Conservation (phyloP, 2,329 filamentous ascomycete species). For the Pseudogymnoascus sp. region DNA sequence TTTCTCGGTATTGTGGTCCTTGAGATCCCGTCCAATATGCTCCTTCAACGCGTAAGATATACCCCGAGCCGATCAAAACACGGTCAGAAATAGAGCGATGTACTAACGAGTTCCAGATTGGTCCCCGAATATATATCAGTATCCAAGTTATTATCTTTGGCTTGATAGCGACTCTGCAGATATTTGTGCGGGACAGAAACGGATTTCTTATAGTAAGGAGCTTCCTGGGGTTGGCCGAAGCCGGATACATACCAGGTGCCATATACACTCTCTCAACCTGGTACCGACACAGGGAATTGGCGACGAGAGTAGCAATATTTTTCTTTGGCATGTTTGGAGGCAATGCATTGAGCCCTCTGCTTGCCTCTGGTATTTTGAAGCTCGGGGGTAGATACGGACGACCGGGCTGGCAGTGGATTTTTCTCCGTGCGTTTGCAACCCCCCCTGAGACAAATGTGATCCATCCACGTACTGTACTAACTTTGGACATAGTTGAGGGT, state of each 20-base stretch:
- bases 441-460: too few relatives aligned
- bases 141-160: conserved; percentile 30
- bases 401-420: conserved; percentile 19
- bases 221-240: conserved; percentile 44
- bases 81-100: not conserved
- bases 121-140: conserved; percentile 26
- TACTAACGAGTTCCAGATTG: conserved; percentile 14
- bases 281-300: conserved; percentile 52
- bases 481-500: conserved; percentile 22
- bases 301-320: conserved; percentile 51
- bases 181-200: conserved; percentile 35
- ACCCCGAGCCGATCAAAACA: not conserved
- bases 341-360: conserved; percentile 52
- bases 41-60: conserved; percentile 19
- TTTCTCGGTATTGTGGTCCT: conserved; percentile 27
- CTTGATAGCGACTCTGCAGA: conserved; percentile 26
- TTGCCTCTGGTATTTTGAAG: conserved; percentile 36
- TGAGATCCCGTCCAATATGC: conserved; percentile 29
- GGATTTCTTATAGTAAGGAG: conserved; percentile 41
- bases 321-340: conserved; percentile 50
- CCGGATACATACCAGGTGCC: conserved; percentile 45
- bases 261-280: conserved; percentile 54
- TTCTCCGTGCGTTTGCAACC: conserved; percentile 8
- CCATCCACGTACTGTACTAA: not conserved
- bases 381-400: conserved; percentile 13